Conservation (phyloP, 2,329 filamentous ascomycete genomes). For the Aspergillus fumigatiaffinis region DNA sequence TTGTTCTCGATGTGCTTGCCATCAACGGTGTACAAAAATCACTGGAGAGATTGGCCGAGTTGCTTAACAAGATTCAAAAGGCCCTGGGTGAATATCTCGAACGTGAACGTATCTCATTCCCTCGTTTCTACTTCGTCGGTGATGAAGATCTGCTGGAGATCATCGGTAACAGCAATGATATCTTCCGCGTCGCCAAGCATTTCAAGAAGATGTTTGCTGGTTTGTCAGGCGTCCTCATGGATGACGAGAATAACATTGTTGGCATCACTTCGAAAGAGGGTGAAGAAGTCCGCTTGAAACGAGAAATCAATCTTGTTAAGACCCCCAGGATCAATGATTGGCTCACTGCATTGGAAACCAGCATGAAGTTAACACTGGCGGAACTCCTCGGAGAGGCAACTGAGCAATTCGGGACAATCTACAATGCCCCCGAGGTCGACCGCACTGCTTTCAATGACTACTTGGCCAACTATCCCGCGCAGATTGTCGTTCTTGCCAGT, state of each 20-base stretch:
- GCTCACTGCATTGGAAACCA: conserved; percentile 86
- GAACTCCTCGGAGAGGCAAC: conserved; percentile 86
- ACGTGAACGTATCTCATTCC: conserved; percentile 94
- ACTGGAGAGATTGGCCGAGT: conserved; percentile 88
- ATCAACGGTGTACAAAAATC: conserved; percentile 96
- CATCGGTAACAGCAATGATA: conserved; percentile 98
- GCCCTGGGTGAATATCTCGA: conserved; percentile 97
- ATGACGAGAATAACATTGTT: conserved; percentile 83
- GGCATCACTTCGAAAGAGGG: conserved; percentile 95
- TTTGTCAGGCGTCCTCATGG: conserved; percentile 82
- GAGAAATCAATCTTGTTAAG: conserved; percentile 86
- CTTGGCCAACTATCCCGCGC: conserved; percentile 79
- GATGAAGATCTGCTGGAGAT: conserved; percentile 98
- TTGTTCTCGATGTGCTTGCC: conserved; percentile 90
- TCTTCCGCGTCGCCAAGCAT: conserved; percentile 92
- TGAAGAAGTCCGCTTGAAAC: conserved; percentile 81
- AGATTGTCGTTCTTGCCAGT: conserved; percentile 90
- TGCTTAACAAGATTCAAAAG: conserved; percentile 98
- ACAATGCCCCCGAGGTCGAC: conserved; percentile 68
- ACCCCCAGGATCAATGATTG: conserved; percentile 98
- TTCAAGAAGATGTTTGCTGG: conserved; percentile 99
- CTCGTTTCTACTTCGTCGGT: conserved; percentile 98
- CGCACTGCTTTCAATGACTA: conserved; percentile 69
- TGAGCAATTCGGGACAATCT: conserved; percentile 74
- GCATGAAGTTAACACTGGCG: conserved; percentile 91